These are phyloP conservation scores for Colletotrichum kahawae DNA, from an alignment of 2,329 filamentous ascomycete genomes.

Conservation along the genomic window DNA sequence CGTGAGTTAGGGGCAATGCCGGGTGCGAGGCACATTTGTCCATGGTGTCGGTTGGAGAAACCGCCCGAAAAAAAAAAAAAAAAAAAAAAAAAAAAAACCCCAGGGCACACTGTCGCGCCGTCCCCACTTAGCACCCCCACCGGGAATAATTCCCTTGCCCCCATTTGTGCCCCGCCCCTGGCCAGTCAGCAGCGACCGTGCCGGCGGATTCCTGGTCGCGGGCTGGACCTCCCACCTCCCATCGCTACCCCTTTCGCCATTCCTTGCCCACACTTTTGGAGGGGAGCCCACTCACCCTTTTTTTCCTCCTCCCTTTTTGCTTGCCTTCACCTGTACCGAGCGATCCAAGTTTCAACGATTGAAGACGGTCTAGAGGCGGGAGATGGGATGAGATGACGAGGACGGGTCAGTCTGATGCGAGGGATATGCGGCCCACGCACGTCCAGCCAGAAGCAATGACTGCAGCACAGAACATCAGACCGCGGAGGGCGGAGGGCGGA, in stretches of 20 bases:
- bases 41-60: too few species aligned
- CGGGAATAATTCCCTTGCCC: neutral
- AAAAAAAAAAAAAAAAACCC: too few species aligned
- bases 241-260: neutral
- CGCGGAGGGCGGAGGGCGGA: neutral
- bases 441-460: neutral
- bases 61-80: too few species aligned
- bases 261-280: neutral
- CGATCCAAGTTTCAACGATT: neutral
- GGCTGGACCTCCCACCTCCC: slow-evolving; percentile 8
- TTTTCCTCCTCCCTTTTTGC: neutral
- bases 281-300: neutral
- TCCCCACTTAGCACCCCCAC: neutral
- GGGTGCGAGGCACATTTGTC: too few species aligned
- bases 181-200: neutral
- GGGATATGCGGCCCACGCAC: neutral
- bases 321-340: neutral
- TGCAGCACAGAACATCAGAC: neutral
- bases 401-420: neutral
- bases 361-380: neutral
- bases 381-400: slow-evolving; percentile 4
- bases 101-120: neutral
- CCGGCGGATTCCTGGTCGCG: neutral
- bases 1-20: too few species aligned
- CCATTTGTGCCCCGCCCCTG: neutral